Base-by-base conservation (phyloP, 441 rosid species). In the Brassica hybrid region DNA sequence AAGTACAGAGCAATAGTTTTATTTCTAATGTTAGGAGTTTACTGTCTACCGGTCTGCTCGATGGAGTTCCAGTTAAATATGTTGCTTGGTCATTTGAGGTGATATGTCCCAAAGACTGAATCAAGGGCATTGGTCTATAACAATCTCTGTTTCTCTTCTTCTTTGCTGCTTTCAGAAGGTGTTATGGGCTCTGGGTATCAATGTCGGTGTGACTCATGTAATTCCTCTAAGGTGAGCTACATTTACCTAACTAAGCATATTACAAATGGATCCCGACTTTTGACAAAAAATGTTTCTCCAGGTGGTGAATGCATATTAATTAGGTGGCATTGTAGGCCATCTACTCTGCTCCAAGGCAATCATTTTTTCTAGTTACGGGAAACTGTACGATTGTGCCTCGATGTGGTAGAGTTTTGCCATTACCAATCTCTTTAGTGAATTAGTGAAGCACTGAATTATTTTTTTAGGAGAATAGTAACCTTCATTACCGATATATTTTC, bases 1-100 rank as follows among this genome's bases (percentile, higher is more conserved):
- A n/a, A n/a, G n/a, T n/a, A 48, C 83, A 87, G 52, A 83, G 86
- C 48, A 88, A 86, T 78, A 82, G 83, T 76, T 88, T 88, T 56
- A 90, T 88, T 57, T 85, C 88, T 56, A 88, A 88, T 65, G 88
- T 85, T 41, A 88, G 87, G 80, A 88, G 88, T 75, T 81, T 88
- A 81, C 75, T 88, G 11, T 67, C 58, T 7, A 67, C 71, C 8
- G 38, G 71, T 67, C 84, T 85, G 88, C 90, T 85, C 59, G 91
- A 86, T 66, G 90, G 88, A 54, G 90, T 86, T 36, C 83, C 85
- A 34, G 92, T 86, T 73, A 88, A 86, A 82, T 86, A 86, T 21
- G 69, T 84, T 41, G 79, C 92, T 17, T 83, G n/a, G 88, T 81
- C 88, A 1, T 85, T 81, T 43, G 89, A 86, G 86, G 90, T 86